Evolutionary conservation across 108 stramenopile genomes (phyloP), one percentile per base, ranked within the genome.

Genomic region (Cyclostephanos invisitatus): DNA sequence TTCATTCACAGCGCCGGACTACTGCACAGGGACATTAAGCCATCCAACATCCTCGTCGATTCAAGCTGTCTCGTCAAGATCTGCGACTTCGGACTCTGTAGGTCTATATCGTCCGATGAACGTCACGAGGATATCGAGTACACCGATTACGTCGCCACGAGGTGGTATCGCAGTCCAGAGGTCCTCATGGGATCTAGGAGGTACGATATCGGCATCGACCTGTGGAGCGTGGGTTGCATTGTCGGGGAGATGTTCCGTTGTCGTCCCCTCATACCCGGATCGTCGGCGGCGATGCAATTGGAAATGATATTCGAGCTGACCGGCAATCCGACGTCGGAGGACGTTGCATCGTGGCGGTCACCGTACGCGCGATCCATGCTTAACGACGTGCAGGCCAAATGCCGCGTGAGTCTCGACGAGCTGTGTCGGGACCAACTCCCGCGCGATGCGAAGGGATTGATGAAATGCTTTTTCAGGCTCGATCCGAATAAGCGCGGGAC

Each of bases 141-240:
- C 74, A 93, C 92, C 17, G 95, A 96, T 72, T 94, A 96, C 62
- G 89, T 96, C 27, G 88, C 89, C 22, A 96, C 95, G 18, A 57
- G 93, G 27, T 96, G 94, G 94, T 94, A 94, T 60, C 75, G 92
- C 3, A 81, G 88, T 38, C 92, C 92, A 2, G 93, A 94, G 63
- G 85, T 93, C 60, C 70, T 96, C 17, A 60, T 93, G 46, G 92
- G 91, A 0, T 87, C 89, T 21, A 89, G 88, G 11, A 89, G 85
- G 67, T 94, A 94, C 57, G 86, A 86, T 3, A 84, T 80, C 6
- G 84, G 89, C 11, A 89, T 96, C 84, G 95, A 96, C 60, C 56
- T 93, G 10, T 96, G 95, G 93, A 87, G 83, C 1, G 88, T 83
- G 18, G 93, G 91, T 28, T 95, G 91, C 74, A 87, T 91, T 0